Evolutionary conservation across 2,329 filamentous ascomycete genomes (phyloP).

Genomic region (Nannizziopsis barbatae): DNA sequence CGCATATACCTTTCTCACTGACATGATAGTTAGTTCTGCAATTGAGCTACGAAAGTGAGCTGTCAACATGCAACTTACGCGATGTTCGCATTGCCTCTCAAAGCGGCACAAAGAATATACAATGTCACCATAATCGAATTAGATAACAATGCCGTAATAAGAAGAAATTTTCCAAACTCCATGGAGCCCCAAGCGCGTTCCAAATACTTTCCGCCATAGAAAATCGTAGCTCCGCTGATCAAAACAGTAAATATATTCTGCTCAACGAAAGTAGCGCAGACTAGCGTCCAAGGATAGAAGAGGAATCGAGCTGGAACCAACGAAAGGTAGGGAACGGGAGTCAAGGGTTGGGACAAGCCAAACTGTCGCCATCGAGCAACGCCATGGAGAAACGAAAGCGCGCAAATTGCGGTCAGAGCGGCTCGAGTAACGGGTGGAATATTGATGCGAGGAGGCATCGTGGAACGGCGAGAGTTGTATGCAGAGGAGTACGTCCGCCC

Average conservation of each 20-base stretch:
- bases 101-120: constrained; percentile 60
- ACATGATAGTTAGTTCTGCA: not conserved
- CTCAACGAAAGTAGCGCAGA: constrained; percentile 79
- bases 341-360: constrained; percentile 40
- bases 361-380: constrained; percentile 51
- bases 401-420: constrained; percentile 61
- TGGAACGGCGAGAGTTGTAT: constrained; percentile 23
- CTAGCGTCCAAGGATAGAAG: constrained; percentile 84
- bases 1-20: constrained; percentile 71
- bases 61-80: constrained; percentile 22
- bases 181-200: constrained; percentile 90
- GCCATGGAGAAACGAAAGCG: constrained; percentile 69
- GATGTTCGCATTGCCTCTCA: constrained; percentile 40
- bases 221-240: constrained; percentile 66
- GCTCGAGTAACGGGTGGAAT: constrained; percentile 83
- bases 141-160: constrained; percentile 65
- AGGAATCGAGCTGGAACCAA: constrained; percentile 74
- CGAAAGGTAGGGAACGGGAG: constrained; percentile 66
- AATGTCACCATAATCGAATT: constrained; percentile 64
- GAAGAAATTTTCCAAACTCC: constrained; percentile 83
- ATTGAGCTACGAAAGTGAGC: not conserved
- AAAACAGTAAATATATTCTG: constrained; percentile 79
- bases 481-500: not conserved
- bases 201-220: constrained; percentile 86
- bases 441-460: constrained; percentile 72